These are phyloP conservation scores for Phaeosphaeria sp. DNA, from an alignment of 2,329 filamentous ascomycete species.

Conservation along the genomic window DNA sequence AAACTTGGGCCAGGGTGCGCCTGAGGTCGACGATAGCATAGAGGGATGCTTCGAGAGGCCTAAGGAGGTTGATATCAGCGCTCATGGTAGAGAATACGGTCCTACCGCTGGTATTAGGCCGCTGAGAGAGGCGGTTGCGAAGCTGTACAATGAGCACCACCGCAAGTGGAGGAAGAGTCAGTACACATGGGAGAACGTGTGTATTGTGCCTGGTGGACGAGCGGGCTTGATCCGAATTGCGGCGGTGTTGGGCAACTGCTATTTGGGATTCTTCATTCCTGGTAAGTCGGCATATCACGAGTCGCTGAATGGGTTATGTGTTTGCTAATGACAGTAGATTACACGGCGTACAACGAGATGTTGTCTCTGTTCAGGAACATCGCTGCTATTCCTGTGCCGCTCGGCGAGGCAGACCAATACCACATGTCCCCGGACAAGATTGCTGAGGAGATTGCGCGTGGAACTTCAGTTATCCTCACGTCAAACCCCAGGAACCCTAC, in stretches of 20 bases:
- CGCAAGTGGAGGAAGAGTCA: constrained; percentile 84
- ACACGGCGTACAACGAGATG: constrained; percentile 99
- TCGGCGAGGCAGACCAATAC: constrained; percentile 85
- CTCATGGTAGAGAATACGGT: constrained; percentile 83
- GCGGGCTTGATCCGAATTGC: constrained; percentile 94
- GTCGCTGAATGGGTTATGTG: not conserved
- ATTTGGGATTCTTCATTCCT: constrained; percentile 88
- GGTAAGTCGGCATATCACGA: constrained; percentile 44
- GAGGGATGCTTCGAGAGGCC: constrained; percentile 87
- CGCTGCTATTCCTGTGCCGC: constrained; percentile 61
- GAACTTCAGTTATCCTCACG: constrained; percentile 81
- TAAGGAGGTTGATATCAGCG: constrained; percentile 76
- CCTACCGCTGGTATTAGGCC: constrained; percentile 94
- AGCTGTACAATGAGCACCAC: constrained; percentile 92
- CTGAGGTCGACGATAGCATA: constrained; percentile 93
- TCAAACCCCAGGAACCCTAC: constrained; percentile 97
- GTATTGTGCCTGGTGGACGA: constrained; percentile 91
- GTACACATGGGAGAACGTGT: constrained; percentile 98
- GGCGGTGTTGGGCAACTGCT: constrained; percentile 89
- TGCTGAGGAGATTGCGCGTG: constrained; percentile 85
- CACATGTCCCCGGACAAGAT: constrained; percentile 95
- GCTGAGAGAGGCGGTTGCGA: constrained; percentile 85
- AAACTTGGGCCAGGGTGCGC: constrained; percentile 92
- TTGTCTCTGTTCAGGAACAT: constrained; percentile 87
- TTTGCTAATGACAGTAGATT: constrained; percentile 57